Evolutionary conservation across 768 basidiomycete genomes (phyloP).

Genomic region (Infundibulicybe gibba): DNA sequence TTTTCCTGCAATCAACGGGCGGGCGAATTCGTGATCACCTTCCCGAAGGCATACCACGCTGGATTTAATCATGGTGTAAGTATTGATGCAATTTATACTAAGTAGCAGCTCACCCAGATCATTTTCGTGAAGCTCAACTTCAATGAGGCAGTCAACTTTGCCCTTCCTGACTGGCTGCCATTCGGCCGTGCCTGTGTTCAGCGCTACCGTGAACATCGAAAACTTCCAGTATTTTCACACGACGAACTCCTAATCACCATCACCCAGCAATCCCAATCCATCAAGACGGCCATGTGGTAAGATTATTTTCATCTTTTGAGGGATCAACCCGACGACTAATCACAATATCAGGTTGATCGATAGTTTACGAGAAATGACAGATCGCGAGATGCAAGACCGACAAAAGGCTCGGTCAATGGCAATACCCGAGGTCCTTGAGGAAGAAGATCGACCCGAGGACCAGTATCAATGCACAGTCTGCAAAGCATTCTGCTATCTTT

Average conservation of each 20-base stretch:
- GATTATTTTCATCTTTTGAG: constrained; percentile 16
- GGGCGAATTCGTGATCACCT: constrained; percentile 96
- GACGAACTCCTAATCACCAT: constrained; percentile 97
- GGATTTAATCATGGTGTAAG: constrained; percentile 98
- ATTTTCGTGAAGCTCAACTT: constrained; percentile 80
- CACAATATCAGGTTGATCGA: constrained; percentile 66
- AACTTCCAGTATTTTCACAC: constrained; percentile 96
- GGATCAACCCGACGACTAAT: not conserved
- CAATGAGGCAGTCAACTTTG: constrained; percentile 99
- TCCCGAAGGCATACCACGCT: constrained; percentile 96
- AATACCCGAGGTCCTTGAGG: constrained; percentile 68
- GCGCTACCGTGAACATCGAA: constrained; percentile 86
- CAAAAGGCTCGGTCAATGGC: constrained; percentile 53
- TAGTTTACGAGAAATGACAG: constrained; percentile 84
- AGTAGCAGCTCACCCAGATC: constrained; percentile 12
- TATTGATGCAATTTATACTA: constrained; percentile 11
- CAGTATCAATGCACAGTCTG: constrained; percentile 94
- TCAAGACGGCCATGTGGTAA: constrained; percentile 91
- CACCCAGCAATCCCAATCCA: constrained; percentile 89
- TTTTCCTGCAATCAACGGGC: constrained; percentile 95
- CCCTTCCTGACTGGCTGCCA: constrained; percentile 91
- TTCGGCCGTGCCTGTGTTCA: constrained; percentile 85
- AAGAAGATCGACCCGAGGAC: constrained; percentile 84
- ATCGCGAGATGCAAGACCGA: constrained; percentile 74
- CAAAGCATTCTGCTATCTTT: constrained; percentile 94